Percentiles rank a stretch among this genome's conserved stretches.
These are phyloP conservation scores for Plasmodium gaboni DNA, from an alignment of 169 alveolate genomes.

Conservation along the genomic window DNA sequence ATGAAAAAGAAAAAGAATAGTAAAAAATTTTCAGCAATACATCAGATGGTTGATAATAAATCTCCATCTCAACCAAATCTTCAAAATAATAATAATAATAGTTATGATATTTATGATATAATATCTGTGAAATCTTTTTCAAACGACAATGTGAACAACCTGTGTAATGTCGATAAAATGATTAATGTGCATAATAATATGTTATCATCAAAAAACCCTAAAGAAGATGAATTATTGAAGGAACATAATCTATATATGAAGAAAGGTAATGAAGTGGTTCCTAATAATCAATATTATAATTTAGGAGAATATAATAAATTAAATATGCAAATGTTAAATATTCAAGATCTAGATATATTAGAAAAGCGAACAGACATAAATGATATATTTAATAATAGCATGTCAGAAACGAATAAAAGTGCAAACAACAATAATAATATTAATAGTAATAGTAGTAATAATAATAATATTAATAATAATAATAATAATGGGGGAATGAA, in stretches of 20 bases:
- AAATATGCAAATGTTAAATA: constrained; percentile 9
- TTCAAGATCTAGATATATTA: not conserved
- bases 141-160: constrained; percentile 15
- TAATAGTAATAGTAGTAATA: not conserved
- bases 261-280: not conserved
- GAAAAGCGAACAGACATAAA: constrained; percentile 10
- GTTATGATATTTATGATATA: constrained; percentile 16
- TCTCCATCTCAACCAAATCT: no score
- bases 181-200: not conserved
- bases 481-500: not conserved
- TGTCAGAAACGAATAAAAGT: not conserved
- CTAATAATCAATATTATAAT: not conserved
- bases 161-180: constrained; percentile 5
- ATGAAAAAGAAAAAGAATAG: no score
- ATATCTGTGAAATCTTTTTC: constrained; percentile 56
- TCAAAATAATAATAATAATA: not conserved
- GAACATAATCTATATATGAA: not conserved
- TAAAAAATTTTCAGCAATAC: no score
- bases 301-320: constrained; percentile 12
- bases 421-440: not conserved
- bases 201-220: no score
- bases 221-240: not conserved
- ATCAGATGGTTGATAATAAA: no score
- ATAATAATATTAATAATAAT: not conserved
- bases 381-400: not conserved